Evolutionary conservation across 2,329 filamentous ascomycete species (phyloP), one percentile per base, ranked within the genome.

Genomic region (Trichoderma guizhouense): DNA sequence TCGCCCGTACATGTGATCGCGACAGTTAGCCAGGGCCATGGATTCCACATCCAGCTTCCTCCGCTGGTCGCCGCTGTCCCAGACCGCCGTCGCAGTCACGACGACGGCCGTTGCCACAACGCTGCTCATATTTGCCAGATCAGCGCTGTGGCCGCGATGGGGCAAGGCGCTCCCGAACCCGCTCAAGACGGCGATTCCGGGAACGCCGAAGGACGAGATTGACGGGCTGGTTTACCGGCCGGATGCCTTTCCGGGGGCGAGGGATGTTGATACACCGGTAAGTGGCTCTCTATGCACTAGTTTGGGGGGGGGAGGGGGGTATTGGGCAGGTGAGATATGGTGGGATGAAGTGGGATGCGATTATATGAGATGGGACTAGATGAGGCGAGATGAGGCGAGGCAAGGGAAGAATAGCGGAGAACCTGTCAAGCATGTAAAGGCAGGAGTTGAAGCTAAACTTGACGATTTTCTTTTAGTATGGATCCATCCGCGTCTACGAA

Each of bases 401-500:
- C 15, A 8, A 57, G 64, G 21, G n/a, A 5, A 7, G 24, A 18
- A 30, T 21, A 12, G 18, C 12, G 7, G 51, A 34, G 39, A 8
- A 63, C 18, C 21, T n/a, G 15, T 15, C 12, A 30, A 28, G 53
- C 55, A 21, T 53, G 12, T 64, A 3, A 26, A 34, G 15, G 21
- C 11, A 34, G 26, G 58, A 15, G 18, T 63, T 24, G 68, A 71
- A 60, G 62, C 70, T 74, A 39, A 75, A 51, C 3, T 21, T 30
- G 14, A n/a, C 21, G 5, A 9, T 57, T 24, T 53, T 61, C 24
- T 55, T 3, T 7, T 12, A 88, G 77, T 95, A 93, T 79, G 93
- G 94, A 64, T 89, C 85, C 39, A 90, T 94, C 69, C 86, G 92
- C 47, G 91, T 93, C 26, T 96, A 96, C 79, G 94, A 97, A 83